Evolutionary conservation across 106 monocot genomes (phyloP), one percentile per base, ranked within the genome.

Genomic region (Triglochin maritima): DNA sequence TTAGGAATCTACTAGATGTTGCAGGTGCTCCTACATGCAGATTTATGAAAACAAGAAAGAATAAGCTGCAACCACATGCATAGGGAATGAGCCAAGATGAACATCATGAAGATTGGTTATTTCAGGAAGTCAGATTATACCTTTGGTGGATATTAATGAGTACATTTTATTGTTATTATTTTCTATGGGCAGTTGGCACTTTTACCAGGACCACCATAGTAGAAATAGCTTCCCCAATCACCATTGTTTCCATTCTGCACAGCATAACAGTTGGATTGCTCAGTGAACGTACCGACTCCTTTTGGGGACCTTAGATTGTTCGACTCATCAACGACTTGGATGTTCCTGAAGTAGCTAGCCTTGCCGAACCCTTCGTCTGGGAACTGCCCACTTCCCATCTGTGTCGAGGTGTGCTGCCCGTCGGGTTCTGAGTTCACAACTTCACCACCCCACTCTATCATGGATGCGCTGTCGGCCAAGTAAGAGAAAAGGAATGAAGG

Each of bases 381-480:
- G 59, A 86, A 82, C 49, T 61, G 82, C n/a, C 86, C 86, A 57
- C 86, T 86, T 9, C 86, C 86, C 82, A 86, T 86, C 74, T 82
- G 71, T 0, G 86, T 86, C 0, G 82, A 74, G 3, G 86, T 82
- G 74, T 82, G 82, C 57, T 69, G 50, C 11, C 86, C 79, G 16
- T 77, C 71, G 2, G 72, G 42, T 43, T 77, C 71, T 0, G 76
- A 77, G 77, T 86, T 86, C 64, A 82, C 82, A 11, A 86, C 79
- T 67, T 86, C 86, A 0, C 86, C 86, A 13, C 86, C 86, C 86
- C 86, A 86, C 66, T 82, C 79, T 64, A 86, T 77, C 82, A 80
- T 80, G 17, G 79, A 68, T 6, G 86, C 86, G 57, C 82, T 79
- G 54, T 86, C 86, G 4, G 67, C 73, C 15, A 86, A 71, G 68